Percentiles rank a stretch among this genome's conserved stretches.
These are phyloP conservation scores for Calonectria pauciramosa DNA, from an alignment of 2,329 filamentous ascomycete species.

Conservation along the genomic window DNA sequence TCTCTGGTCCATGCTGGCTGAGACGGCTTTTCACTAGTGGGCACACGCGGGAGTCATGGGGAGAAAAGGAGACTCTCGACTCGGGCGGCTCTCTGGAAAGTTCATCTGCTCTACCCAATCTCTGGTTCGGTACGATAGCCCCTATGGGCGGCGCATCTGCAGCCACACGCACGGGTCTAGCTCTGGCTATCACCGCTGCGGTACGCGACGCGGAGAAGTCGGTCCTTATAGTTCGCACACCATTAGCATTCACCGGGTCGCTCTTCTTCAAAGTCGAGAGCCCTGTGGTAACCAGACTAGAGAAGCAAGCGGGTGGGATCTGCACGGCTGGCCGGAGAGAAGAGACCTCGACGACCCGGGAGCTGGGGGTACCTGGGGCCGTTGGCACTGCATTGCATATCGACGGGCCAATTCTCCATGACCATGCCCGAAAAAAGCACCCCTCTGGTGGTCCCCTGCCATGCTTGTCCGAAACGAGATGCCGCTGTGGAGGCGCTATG, in stretches of 20 bases:
- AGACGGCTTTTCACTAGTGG: conserved; percentile 20
- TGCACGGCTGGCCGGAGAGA: conserved; percentile 25
- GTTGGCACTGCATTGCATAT: conserved; percentile 33
- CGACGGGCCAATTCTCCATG: conserved; percentile 19
- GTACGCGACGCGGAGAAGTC: conserved; percentile 3
- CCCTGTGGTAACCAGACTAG: conserved; percentile 5
- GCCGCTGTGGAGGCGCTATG: conserved; percentile 36
- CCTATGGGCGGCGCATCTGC: conserved; percentile 8
- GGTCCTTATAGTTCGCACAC: conserved; percentile 3
- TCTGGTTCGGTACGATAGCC: not conserved
- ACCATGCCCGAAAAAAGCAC: conserved; percentile 35
- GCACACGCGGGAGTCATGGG: conserved; percentile 17
- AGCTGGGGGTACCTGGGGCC: conserved; percentile 28
- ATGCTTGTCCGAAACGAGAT: conserved; percentile 35
- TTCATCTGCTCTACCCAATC: conserved; percentile 3
- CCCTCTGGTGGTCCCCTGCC: conserved; percentile 24
- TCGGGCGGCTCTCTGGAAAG: conserved; percentile 15
- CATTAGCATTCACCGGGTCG: conserved; percentile 9
- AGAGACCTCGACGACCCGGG: conserved; percentile 19
- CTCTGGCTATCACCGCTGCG: conserved; percentile 4
- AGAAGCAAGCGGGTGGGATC: conserved; percentile 21
- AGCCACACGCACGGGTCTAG: conserved; percentile 4
- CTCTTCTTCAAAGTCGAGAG: not conserved
- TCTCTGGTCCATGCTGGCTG: not conserved
- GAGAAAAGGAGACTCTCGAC: conserved; percentile 25